These are phyloP conservation scores for Phytophthora parvispora DNA, from an alignment of 352 stramenopile genomes.

Conservation along the genomic window DNA sequence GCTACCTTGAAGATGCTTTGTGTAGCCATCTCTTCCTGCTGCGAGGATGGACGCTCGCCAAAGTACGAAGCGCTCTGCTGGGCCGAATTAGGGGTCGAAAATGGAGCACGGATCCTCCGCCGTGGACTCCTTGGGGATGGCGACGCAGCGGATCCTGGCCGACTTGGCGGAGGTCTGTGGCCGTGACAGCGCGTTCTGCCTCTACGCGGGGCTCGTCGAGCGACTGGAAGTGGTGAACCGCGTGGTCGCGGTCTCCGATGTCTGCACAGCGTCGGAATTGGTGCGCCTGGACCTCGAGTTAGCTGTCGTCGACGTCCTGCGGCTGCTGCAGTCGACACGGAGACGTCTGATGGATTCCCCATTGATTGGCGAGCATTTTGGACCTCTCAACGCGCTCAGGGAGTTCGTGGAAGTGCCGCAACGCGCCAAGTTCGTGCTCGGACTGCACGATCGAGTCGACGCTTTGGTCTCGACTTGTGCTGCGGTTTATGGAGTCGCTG, in stretches of 20 bases:
- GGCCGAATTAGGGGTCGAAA: not conserved
- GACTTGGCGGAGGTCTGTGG: conserved; percentile 4
- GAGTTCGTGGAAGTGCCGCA: conserved; percentile 31
- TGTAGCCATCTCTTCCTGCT: conserved; percentile 15
- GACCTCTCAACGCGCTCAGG: not conserved
- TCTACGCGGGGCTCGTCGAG: conserved; percentile 12
- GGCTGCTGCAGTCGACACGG: conserved; percentile 19
- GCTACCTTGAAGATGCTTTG: conserved; percentile 18
- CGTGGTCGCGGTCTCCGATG: not conserved
- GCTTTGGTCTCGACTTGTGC: conserved; percentile 8
- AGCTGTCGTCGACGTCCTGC: conserved; percentile 11
- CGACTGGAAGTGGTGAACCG: conserved; percentile 5
- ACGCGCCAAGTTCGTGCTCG: conserved; percentile 29
- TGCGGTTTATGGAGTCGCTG: not conserved
- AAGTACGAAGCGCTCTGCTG: conserved; percentile 16
- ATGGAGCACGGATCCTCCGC: not conserved
- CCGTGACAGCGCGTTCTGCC: conserved; percentile 2
- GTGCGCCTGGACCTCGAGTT: conserved; percentile 11
- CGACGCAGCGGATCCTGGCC: conserved; percentile 15
- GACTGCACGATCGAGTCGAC: conserved; percentile 28
- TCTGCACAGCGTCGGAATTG: conserved; percentile 4
- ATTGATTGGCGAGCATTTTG: not conserved
- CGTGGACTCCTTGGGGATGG: not conserved
- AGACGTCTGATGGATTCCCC: not conserved
- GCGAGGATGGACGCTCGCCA: not conserved